Evolutionary conservation across 192 early-diverging fungal species (phyloP), one percentile per base, ranked within the genome.

Genomic region (Jimgerdemannia flammicorona): DNA sequence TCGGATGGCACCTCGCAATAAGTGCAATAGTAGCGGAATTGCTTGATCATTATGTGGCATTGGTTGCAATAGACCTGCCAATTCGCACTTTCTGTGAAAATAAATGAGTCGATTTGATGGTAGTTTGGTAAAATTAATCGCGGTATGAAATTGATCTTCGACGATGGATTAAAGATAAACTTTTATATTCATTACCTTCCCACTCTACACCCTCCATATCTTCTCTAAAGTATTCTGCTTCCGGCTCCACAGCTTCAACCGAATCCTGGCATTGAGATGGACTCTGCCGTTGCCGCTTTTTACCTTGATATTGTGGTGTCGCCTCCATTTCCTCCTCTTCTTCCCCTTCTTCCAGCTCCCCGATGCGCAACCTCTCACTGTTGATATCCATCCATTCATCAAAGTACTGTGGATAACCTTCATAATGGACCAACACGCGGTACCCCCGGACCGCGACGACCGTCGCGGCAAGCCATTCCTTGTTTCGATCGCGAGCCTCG

Each of bases 11-110:
- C 79, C 79, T 97, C 95, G 75, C 95, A 97, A 69, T 89, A 90
- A 20, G 88, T 92, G 75, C 95, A 97, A 74, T 92, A 97, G 77
- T 92, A 96, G 68, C 93, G 80, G 70, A 91, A 92, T 49, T 94
- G 91, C 59, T 90, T 87, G 74, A 96, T 95, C 8, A 91, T 85
- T n/a, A 93, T 82, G 59, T 86, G 84, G 78, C 95, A 96, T 75
- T 87, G 85, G 70, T 95, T 91, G 81, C 95, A 96, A 70, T 89
- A 89, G 29, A 95, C 88, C 59, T 85, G 85, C 89, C 89, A 91
- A 41, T 84, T 70, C 43, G 76, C 75, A 19, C 67, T 72, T 40
- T 74, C 79, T 77, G 71, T 7, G n/a, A 70, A 74, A 59, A 59
- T 59, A 59, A 59, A 59, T 6, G 6, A 59, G 14, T 10, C 6